Percentiles rank a stretch among this genome's conserved stretches.
phyloP scores from a whole-genome alignment of 805 yeast genomes.

The Metschnikowia matae region DNA sequence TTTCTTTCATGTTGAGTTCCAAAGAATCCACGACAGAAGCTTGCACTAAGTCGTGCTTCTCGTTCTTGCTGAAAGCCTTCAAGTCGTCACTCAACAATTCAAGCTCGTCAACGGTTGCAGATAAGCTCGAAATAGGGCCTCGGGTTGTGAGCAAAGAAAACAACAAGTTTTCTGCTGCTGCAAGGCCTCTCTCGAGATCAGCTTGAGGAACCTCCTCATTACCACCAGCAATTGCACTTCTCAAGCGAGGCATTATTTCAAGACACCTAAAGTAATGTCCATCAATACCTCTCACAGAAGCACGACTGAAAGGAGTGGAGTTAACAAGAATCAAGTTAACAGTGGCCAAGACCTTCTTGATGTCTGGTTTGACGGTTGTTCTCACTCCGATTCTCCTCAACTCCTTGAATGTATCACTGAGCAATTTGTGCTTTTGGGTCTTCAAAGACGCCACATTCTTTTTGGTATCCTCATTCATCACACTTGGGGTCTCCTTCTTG shows the following conservation, averaged over 20 bases:
- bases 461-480: conserved; percentile 68
- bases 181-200: conserved; percentile 73
- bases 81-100: conserved; percentile 15
- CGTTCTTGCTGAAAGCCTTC: conserved; percentile 14
- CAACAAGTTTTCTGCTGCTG: conserved; percentile 68
- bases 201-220: conserved; percentile 71
- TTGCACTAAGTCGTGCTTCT: conserved; percentile 9
- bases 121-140: conserved; percentile 39
- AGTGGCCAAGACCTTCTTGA: conserved; percentile 57
- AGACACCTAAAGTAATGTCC: conserved; percentile 61
- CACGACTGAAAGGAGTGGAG: conserved; percentile 41
- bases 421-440: conserved; percentile 71
- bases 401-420: conserved; percentile 75
- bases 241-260: conserved; percentile 76
- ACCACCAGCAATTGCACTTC: conserved; percentile 57
- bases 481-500: conserved; percentile 72
- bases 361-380: conserved; percentile 59
- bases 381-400: conserved; percentile 74
- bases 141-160: conserved; percentile 53
- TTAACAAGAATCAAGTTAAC: conserved; percentile 60
- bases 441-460: conserved; percentile 62
- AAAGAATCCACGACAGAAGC: conserved; percentile 20
- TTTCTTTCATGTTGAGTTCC: conserved; percentile 15
- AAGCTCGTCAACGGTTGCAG: conserved; percentile 17
- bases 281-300: conserved; percentile 40